A percentile compares a stretch with the other conserved stretches of the same genome.
phyloP scores from a whole-genome alignment of 1,284 basidiomycete genomes.

The Leucoagaricus sp. region DNA sequence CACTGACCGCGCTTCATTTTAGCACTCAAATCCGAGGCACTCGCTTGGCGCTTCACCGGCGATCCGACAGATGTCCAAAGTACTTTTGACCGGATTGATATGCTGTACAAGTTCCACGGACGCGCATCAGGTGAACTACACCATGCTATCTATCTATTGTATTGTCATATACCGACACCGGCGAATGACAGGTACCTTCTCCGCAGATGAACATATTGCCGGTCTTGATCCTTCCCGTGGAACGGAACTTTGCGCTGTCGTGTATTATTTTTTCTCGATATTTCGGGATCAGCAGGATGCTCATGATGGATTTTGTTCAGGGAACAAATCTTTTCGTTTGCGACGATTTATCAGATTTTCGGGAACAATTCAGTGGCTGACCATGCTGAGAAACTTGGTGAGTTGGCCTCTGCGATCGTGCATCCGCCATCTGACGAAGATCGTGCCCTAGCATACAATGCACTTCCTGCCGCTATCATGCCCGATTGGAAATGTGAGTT shows the following conservation, averaged over 20 bases:
- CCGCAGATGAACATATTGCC: conserved; percentile 40
- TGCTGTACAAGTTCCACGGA: conserved; percentile 40
- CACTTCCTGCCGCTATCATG: conserved; percentile 37
- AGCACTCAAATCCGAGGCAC: conserved; percentile 43
- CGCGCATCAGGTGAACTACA: conserved; percentile 26
- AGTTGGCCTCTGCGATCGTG: not conserved
- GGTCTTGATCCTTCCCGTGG: conserved; percentile 41
- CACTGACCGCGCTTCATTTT: no score
- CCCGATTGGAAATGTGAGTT: conserved; percentile 39
- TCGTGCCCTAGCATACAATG: conserved; percentile 39
- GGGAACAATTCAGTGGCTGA: conserved; percentile 42
- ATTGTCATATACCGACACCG: not conserved
- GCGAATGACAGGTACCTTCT: conserved; percentile 35
- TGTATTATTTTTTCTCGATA: no score
- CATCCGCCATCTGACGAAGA: not conserved
- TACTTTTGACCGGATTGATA: conserved; percentile 37
- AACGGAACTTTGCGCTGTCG: conserved; percentile 40
- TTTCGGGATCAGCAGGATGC: no score
- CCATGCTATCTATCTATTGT: no score
- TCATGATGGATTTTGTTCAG: no score
- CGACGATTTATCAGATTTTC: conserved; percentile 39
- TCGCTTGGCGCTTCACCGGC: conserved; percentile 40
- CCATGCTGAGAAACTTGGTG: conserved; percentile 38
- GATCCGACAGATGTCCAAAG: conserved; percentile 37
- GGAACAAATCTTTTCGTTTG: conserved; percentile 42